A percentile compares a stretch with the other conserved stretches of the same genome.
phyloP scores from a whole-genome alignment of 2,329 filamentous ascomycete genomes.

The Nannizzia gypsea region DNA sequence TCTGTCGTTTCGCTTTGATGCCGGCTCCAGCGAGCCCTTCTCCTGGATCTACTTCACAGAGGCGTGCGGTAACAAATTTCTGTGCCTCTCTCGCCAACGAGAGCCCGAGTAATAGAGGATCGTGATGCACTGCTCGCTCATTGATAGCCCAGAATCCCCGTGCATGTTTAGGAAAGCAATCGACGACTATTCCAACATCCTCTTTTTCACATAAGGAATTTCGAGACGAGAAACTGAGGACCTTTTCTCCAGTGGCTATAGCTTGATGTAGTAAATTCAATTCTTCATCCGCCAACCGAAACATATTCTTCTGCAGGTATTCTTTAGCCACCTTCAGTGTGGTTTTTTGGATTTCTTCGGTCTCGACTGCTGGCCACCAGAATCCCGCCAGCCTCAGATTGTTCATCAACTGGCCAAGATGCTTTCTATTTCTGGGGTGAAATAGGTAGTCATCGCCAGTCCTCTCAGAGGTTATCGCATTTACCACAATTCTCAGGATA shows the following conservation, averaged over 20 bases:
- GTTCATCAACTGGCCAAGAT: conserved; percentile 55
- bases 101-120: conserved; percentile 46
- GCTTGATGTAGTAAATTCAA: conserved; percentile 49
- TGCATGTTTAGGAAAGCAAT: conserved; percentile 52
- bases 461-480: conserved; percentile 77
- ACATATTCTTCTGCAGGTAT: conserved; percentile 54
- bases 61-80: conserved; percentile 37
- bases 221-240: conserved; percentile 52
- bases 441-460: conserved; percentile 82
- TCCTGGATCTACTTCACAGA: conserved; percentile 26
- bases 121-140: conserved; percentile 24
- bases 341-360: conserved; percentile 46
- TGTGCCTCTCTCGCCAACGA: conserved; percentile 47
- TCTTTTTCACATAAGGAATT: conserved; percentile 55
- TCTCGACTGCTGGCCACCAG: conserved; percentile 67
- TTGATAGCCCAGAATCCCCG: conserved; percentile 58
- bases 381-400: conserved; percentile 79
- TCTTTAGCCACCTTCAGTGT: conserved; percentile 54
- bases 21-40: conserved; percentile 33
- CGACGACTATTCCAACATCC: conserved; percentile 64
- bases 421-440: conserved; percentile 58
- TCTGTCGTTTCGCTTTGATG: conserved; percentile 25
- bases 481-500: conserved; percentile 69
- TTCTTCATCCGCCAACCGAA: conserved; percentile 51
- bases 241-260: conserved; percentile 51